Conservation (phyloP, 257 asterid genomes). For the Solanum bulbocastanum region DNA sequence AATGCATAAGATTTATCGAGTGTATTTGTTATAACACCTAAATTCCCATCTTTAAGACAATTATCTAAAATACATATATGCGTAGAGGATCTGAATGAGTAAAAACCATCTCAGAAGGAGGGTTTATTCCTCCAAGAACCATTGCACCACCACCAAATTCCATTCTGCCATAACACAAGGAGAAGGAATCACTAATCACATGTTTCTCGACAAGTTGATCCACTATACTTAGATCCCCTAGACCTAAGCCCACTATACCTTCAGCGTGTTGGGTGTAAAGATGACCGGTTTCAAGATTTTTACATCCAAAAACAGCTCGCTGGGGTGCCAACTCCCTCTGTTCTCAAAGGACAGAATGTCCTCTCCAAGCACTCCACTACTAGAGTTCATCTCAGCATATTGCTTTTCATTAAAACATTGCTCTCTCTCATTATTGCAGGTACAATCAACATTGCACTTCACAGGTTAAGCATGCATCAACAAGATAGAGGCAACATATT, state of each 20-base stretch:
- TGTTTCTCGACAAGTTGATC: conserved; percentile 91
- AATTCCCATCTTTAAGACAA: conserved; percentile 24
- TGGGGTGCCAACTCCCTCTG: too few relatives aligned
- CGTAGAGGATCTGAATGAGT: conserved; percentile 72
- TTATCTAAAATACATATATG: conserved; percentile 52
- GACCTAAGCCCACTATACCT: too few relatives aligned
- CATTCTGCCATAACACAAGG: conserved; percentile 95
- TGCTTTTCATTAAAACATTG: conserved; percentile 75
- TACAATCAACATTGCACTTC: conserved; percentile 73
- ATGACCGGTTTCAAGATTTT: too few relatives aligned
- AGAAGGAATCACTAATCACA: conserved; percentile 14
- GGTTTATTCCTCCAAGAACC: conserved; percentile 87
- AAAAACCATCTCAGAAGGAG: conserved; percentile 73
- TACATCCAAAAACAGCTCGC: too few relatives aligned
- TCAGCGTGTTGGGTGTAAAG: too few relatives aligned
- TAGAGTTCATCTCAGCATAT: conserved; percentile 96
- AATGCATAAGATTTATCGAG: conserved; percentile 87
- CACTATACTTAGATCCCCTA: neutral
- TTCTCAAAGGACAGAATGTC: conserved; percentile 86
- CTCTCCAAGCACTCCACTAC: conserved; percentile 88
- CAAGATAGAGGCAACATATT: too few relatives aligned
- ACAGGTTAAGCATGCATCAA: conserved; percentile 18
- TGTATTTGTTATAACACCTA: conserved; percentile 72
- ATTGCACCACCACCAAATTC: conserved; percentile 94
- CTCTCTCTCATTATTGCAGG: conserved; percentile 60